A percentile compares a stretch with the other conserved stretches of the same genome.
These are phyloP conservation scores for Hanseniaspora vineae DNA, from an alignment of 805 yeast genomes.

Conservation along the genomic window DNA sequence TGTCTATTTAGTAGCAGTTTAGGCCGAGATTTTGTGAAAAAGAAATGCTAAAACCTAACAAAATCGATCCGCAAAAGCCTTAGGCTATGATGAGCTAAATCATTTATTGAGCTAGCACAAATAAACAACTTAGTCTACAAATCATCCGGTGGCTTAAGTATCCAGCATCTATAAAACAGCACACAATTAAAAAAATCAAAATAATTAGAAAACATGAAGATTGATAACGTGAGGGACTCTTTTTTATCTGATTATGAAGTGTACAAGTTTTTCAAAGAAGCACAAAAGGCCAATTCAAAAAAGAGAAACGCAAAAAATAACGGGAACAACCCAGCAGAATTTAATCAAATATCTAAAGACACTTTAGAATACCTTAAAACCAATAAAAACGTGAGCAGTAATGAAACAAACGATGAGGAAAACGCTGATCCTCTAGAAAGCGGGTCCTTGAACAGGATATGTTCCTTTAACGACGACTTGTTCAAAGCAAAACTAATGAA, in stretches of 20 bases:
- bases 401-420: conserved; percentile 4
- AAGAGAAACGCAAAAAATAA: conserved; percentile 13
- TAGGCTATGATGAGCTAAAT: too few species aligned
- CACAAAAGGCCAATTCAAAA: conserved; percentile 20
- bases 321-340: conserved; percentile 9
- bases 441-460: background rate
- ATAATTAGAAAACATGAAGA: conserved; percentile 23
- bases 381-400: conserved; percentile 5
- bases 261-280: conserved; percentile 33
- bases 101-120: too few species aligned
- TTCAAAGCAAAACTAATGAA: conserved; percentile 20
- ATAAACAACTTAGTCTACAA: too few species aligned
- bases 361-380: conserved; percentile 17
- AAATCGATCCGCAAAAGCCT: too few species aligned
- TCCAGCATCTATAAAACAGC: background rate
- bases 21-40: too few species aligned
- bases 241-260: conserved; percentile 49
- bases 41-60: too few species aligned
- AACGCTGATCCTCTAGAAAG: conserved; percentile 4
- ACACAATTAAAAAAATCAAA: background rate
- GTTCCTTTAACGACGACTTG: conserved; percentile 14
- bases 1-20: too few species aligned
- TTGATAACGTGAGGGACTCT: conserved; percentile 35
- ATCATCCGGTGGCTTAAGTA: too few species aligned
- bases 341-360: conserved; percentile 23